These are phyloP conservation scores for Podospora pseudoanserina DNA, from an alignment of 495 filamentous ascomycete species.

Conservation along the genomic window DNA sequence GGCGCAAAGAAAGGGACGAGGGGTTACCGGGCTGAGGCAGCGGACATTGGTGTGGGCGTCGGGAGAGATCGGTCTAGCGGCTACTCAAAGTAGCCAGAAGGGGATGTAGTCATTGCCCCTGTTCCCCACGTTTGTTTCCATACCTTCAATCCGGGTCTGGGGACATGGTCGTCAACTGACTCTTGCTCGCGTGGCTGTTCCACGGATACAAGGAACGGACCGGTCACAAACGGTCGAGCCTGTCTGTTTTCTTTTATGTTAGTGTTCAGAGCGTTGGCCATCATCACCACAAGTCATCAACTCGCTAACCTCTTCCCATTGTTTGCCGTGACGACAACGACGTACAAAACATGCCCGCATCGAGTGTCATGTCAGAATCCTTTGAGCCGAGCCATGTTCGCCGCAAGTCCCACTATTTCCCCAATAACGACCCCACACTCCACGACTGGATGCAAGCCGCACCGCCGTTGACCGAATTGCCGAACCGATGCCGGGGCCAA, in stretches of 20 bases:
- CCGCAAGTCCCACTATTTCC: slow-evolving; percentile 4
- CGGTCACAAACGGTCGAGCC: neutral
- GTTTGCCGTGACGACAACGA: neutral
- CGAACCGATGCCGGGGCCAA: slow-evolving; percentile 25
- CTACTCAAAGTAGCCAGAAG: slow-evolving; percentile 17
- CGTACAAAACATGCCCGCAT: neutral
- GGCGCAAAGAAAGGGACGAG: slow-evolving; percentile 11
- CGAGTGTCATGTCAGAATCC: slow-evolving; percentile 10
- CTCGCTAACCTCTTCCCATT: neutral
- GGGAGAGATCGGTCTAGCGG: slow-evolving; percentile 36
- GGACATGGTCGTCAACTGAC: slow-evolving; percentile 1
- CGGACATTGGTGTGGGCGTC: slow-evolving; percentile 14
- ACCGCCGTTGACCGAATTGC: slow-evolving; percentile 29
- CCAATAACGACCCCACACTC: neutral
- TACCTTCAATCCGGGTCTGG: slow-evolving; percentile 4
- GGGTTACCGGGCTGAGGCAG: slow-evolving; percentile 1
- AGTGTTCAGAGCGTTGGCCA: neutral
- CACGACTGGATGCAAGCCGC: neutral
- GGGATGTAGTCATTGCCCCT: slow-evolving; percentile 1
- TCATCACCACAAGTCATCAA: neutral
- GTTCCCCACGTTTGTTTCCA: slow-evolving; percentile 9
- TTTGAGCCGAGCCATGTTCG: slow-evolving; percentile 24
- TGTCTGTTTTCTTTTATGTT: neutral
- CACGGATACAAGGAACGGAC: neutral
- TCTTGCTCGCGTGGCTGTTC: slow-evolving; percentile 2